Base-by-base conservation (phyloP, 441 rosid species). In the Eruca vesicaria region DNA sequence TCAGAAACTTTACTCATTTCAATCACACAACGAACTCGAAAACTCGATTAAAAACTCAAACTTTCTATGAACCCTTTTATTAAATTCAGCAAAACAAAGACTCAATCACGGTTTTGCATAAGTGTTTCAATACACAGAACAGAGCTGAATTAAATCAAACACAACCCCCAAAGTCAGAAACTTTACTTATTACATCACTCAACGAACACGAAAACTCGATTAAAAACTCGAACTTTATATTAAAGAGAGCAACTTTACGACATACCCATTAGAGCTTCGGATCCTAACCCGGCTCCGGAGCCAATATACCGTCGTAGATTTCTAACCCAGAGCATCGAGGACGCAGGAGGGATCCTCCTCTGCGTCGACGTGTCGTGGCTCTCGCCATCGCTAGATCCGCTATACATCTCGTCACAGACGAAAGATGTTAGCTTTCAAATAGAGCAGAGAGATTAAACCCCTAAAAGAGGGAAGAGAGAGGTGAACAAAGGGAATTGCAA, bases 211-310 rank as follows among this genome's bases (percentile, higher is more conserved):
- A n/a, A n/a, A n/a, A n/a, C n/a, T n/a, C 56, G 15, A 45, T 21
- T 11, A 64, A 41, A 63, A 9, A 56, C 12, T 11, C 14, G n/a
- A 70, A 59, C 16, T 66, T 48, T 58, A 12, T 58, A 35, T 7
- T n/a, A n/a, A 60, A 59, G 28, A 28, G 21, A 41, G 0, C 6
- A 2, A 65, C 61, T 33, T 56, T 5, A 20, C 6, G 72, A 57
- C 88, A 35, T 66, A 96, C 99, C 99, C 99, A 96, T 93, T 21
- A 96, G 82, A 31, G 98, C 97, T 85, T 96, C 99, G 71, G 98
- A 96, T 85, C 56, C 56, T 23, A 96, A 90, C 1, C 99, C 97
- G 16, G 97, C 86, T 12, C 98, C 97, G 82, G 98, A 92, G 79
- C 99, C 98, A 70, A 96, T 92, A 68, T 74, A 96, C 14, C 97